A percentile compares a stretch with the other conserved stretches of the same genome.
These are phyloP conservation scores for Malassezia dermatis DNA, from an alignment of 1,284 basidiomycete species.

Conservation along the genomic window DNA sequence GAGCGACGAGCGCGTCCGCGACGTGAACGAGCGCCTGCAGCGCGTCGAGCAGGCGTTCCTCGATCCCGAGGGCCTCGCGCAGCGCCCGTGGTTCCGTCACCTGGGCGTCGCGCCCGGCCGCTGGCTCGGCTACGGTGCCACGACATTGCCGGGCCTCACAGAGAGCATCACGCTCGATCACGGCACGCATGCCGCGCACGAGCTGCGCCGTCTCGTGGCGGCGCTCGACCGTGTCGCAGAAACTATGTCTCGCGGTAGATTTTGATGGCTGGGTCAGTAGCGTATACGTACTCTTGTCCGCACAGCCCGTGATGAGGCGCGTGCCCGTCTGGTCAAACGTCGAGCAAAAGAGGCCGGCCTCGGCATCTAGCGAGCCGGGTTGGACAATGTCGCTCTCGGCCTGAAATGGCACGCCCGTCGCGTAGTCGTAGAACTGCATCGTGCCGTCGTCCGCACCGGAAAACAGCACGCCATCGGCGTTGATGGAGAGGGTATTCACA, in stretches of 20 bases:
- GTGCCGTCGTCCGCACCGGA: conserved; percentile 56
- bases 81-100: conserved; percentile 68
- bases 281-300: conserved; percentile 64
- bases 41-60: conserved; percentile 77
- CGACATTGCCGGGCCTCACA: conserved; percentile 69
- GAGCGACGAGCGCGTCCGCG: conserved; percentile 5
- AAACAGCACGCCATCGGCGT: conserved; percentile 90
- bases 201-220: conserved; percentile 25
- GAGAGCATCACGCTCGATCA: conserved; percentile 52
- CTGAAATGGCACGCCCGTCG: conserved; percentile 89
- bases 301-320: conserved; percentile 79
- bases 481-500: conserved; percentile 89
- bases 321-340: conserved; percentile 93
- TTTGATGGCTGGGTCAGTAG: conserved; percentile 18
- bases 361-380: conserved; percentile 90
- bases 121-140: conserved; percentile 77
- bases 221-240: conserved; percentile 18
- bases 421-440: conserved; percentile 58
- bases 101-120: conserved; percentile 79
- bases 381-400: conserved; percentile 86
- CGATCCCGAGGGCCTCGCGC: conserved; percentile 59
- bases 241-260: conserved; percentile 14
- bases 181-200: conserved; percentile 23
- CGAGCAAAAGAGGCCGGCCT: conserved; percentile 79
- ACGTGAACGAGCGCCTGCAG: conserved; percentile 62